phyloP scores from a whole-genome alignment of 306 rosid species.

The Vachellia pachyceras region DNA sequence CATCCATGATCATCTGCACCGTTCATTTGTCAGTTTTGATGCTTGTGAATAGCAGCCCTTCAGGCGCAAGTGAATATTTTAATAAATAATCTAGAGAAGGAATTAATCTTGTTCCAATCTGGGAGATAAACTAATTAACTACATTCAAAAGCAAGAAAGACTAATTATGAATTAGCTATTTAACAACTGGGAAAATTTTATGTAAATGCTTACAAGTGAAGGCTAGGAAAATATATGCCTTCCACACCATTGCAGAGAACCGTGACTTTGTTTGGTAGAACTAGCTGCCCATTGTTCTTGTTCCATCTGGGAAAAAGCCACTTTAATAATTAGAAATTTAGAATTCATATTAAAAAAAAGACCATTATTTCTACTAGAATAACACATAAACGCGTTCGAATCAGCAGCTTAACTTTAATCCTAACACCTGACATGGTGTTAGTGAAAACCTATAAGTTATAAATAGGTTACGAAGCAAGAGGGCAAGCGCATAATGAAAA shows the following conservation, averaged over 20 bases:
- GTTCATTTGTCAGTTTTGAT: background rate
- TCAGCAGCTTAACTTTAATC: constrained; percentile 30
- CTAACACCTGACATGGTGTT: background rate
- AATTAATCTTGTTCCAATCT: background rate
- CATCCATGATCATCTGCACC: background rate
- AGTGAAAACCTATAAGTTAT: constrained; percentile 5
- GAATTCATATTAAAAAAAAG: constrained; percentile 26
- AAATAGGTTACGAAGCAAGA: constrained; percentile 19
- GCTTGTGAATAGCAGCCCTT: background rate
- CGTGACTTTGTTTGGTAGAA: constrained; percentile 80
- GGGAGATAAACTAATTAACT: background rate
- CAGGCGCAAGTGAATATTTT: constrained; percentile 3
- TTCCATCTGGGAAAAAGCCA: constrained; percentile 56
- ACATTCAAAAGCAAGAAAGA: background rate
- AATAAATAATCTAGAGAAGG: constrained; percentile 27
- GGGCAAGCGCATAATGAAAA: background rate
- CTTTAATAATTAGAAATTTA: constrained; percentile 43
- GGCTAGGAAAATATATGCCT: constrained; percentile 97
- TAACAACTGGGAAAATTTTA: background rate
- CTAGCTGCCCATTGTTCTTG: constrained; percentile 59
- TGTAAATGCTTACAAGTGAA: constrained; percentile 79
- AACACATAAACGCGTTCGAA: constrained; percentile 12
- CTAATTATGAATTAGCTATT: background rate
- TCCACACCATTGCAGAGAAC: constrained; percentile 94
- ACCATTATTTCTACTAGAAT: background rate